Conservation (phyloP, 352 stramenopile genomes). For the Pythium dissimile region DNA sequence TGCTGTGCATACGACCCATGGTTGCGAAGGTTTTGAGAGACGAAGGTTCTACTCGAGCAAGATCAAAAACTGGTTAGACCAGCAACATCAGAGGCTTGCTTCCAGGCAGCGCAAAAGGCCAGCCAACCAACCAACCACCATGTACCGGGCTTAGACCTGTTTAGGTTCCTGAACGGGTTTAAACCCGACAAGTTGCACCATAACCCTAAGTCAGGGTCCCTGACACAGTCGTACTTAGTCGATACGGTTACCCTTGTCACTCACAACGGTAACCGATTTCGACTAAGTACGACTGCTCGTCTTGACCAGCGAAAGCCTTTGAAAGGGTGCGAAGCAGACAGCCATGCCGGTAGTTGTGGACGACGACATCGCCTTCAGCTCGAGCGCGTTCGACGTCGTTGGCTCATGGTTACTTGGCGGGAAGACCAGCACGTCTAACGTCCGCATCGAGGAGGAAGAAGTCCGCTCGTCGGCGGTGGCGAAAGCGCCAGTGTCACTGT, state of each 20-base stretch:
- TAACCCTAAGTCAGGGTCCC: no score
- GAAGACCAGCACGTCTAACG: slow-evolving; percentile 4
- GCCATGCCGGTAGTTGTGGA: slow-evolving; percentile 28
- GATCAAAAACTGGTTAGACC: slow-evolving; percentile 58
- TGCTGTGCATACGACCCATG: slow-evolving; percentile 99
- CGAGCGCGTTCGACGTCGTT: slow-evolving; percentile 58
- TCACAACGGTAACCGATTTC: background rate
- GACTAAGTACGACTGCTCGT: slow-evolving; percentile 2
- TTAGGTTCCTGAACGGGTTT: background rate
- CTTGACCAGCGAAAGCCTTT: slow-evolving; percentile 9
- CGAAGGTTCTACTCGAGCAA: slow-evolving; percentile 42
- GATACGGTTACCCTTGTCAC: slow-evolving; percentile 1
- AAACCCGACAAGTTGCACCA: no score
- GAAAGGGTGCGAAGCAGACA: slow-evolving; percentile 1
- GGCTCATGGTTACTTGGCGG: slow-evolving; percentile 55
- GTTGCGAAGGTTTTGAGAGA: slow-evolving; percentile 37
- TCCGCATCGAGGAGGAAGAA: slow-evolving; percentile 9
- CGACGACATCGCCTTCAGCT: slow-evolving; percentile 49
- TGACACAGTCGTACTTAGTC: no score
- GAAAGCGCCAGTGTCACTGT: slow-evolving; percentile 42
- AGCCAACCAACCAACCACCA: slow-evolving; percentile 41
- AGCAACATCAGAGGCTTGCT: background rate
- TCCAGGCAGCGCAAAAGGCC: no score
- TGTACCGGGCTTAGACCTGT: no score
- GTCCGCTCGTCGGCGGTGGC: background rate